Evolutionary conservation across 1,139 yeast genomes (phyloP).

Genomic region (Kodamaea derodonti): DNA sequence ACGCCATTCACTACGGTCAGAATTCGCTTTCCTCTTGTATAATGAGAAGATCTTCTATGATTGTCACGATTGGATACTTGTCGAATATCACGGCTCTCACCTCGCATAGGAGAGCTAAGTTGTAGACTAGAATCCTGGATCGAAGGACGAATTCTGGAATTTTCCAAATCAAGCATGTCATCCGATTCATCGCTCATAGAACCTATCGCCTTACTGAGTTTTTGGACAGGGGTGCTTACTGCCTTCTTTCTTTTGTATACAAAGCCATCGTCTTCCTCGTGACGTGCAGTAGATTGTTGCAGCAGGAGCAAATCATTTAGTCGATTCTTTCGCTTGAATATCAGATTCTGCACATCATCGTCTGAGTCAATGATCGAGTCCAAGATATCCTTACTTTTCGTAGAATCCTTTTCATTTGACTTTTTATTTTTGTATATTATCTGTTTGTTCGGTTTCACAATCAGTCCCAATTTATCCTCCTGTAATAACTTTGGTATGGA

Average conservation of each 20-base stretch:
- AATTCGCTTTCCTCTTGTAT: slow-evolving; percentile 64
- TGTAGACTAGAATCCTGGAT: slow-evolving; percentile 9
- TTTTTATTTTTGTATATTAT: no score
- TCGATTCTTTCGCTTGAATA: slow-evolving; percentile 22
- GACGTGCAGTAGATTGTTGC: slow-evolving; percentile 13
- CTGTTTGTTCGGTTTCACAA: background rate
- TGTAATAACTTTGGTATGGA: no score
- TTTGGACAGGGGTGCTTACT: slow-evolving; percentile 25
- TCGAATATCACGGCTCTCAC: background rate
- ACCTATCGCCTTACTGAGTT: slow-evolving; percentile 21
- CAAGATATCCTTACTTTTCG: background rate
- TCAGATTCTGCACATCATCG: slow-evolving; percentile 6
- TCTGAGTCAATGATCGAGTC: slow-evolving; percentile 2
- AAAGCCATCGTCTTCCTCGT: slow-evolving; percentile 44
- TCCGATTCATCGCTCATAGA: slow-evolving; percentile 5
- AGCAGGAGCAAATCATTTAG: slow-evolving; percentile 25
- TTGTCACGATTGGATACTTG: background rate
- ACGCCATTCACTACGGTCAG: slow-evolving; percentile 77
- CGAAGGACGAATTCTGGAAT: background rate
- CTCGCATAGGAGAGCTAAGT: slow-evolving; percentile 24
- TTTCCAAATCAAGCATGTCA: slow-evolving; percentile 5
- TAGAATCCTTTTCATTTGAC: background rate
- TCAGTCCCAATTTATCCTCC: background rate
- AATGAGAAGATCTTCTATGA: slow-evolving; percentile 46
- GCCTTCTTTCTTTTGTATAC: slow-evolving; percentile 27